Evolutionary conservation across 2,329 filamentous ascomycete species (phyloP).

Genomic region (Aspergillus ruber): DNA sequence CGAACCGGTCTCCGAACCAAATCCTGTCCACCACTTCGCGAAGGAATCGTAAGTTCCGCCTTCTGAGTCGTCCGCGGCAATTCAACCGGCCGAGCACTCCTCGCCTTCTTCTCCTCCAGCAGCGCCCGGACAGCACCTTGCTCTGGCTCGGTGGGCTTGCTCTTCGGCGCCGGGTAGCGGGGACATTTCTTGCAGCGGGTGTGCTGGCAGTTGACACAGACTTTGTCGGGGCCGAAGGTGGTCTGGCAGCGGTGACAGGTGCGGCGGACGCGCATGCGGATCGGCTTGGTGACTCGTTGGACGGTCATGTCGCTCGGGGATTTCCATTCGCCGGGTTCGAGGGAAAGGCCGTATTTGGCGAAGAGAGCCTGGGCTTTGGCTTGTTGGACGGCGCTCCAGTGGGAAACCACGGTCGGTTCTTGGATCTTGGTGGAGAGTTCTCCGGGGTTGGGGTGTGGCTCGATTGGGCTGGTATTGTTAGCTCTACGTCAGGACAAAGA

Average conservation of each 20-base stretch:
- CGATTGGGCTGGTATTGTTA: too few species aligned
- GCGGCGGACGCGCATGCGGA: constrained; percentile 43
- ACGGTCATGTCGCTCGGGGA: constrained; percentile 26
- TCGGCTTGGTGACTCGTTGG: constrained; percentile 39
- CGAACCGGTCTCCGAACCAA: constrained; percentile 64
- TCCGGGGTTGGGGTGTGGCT: too few species aligned
- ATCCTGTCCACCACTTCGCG: constrained; percentile 62
- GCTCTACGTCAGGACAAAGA: not conserved
- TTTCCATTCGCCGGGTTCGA: constrained; percentile 40
- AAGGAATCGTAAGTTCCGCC: constrained; percentile 46
- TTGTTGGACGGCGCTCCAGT: constrained; percentile 36
- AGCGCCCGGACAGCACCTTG: constrained; percentile 32
- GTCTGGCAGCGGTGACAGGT: constrained; percentile 76
- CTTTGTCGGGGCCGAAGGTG: constrained; percentile 64
- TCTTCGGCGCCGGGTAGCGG: constrained; percentile 63
- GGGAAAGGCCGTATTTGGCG: constrained; percentile 41
- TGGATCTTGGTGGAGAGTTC: not conserved
- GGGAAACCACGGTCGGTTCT: constrained; percentile 17
- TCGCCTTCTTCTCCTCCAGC: constrained; percentile 22
- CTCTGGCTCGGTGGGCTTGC: constrained; percentile 48
- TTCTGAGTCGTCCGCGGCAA: constrained; percentile 30
- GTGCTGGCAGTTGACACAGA: constrained; percentile 73
- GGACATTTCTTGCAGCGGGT: constrained; percentile 73
- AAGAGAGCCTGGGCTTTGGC: constrained; percentile 40
- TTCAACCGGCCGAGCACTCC: constrained; percentile 35